A percentile compares a stretch with the other conserved stretches of the same genome.
These are phyloP conservation scores for Magnusiomyces sp. DNA, from an alignment of 1,139 yeast genomes.

Conservation along the genomic window DNA sequence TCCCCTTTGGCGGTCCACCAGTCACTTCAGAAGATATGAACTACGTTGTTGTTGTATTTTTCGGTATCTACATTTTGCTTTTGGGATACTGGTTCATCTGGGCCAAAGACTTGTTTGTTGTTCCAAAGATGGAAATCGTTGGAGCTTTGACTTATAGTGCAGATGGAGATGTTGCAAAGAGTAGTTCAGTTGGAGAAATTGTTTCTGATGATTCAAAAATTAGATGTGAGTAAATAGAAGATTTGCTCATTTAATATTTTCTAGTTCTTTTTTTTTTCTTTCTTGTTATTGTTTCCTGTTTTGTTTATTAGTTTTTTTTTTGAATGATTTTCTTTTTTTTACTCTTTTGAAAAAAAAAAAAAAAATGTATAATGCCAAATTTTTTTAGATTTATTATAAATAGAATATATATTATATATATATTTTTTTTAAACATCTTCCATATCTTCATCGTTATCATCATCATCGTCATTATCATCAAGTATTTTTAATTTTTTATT, in stretches of 20 bases:
- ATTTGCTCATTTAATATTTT: background rate
- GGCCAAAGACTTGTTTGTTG: slow-evolving; percentile 12
- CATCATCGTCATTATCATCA: too few species aligned
- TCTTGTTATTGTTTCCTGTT: too few species aligned
- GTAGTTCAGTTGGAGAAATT: background rate
- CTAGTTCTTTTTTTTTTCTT: background rate
- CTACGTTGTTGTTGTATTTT: slow-evolving; percentile 50
- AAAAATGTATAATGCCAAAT: background rate
- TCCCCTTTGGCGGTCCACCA: slow-evolving; percentile 67
- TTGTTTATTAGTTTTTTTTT: too few species aligned
- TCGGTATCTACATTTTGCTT: slow-evolving; percentile 14
- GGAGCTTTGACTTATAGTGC: background rate
- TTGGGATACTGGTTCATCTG: slow-evolving; percentile 12
- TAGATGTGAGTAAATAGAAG: background rate
- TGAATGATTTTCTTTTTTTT: too few species aligned
- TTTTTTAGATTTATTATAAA: background rate
- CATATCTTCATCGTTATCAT: background rate
- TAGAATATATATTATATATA: background rate
- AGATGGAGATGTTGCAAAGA: background rate
- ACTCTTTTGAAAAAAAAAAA: too few species aligned
- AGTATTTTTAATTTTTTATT: too few species aligned
- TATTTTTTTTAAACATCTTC: background rate
- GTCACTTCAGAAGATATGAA: slow-evolving; percentile 59
- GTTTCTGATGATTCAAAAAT: too few species aligned
- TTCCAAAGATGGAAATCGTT: slow-evolving; percentile 11